Evolutionary conservation across 2,329 filamentous ascomycete genomes (phyloP), one percentile per base, ranked within the genome.

Genomic region (Colletotrichum tofieldiae): DNA sequence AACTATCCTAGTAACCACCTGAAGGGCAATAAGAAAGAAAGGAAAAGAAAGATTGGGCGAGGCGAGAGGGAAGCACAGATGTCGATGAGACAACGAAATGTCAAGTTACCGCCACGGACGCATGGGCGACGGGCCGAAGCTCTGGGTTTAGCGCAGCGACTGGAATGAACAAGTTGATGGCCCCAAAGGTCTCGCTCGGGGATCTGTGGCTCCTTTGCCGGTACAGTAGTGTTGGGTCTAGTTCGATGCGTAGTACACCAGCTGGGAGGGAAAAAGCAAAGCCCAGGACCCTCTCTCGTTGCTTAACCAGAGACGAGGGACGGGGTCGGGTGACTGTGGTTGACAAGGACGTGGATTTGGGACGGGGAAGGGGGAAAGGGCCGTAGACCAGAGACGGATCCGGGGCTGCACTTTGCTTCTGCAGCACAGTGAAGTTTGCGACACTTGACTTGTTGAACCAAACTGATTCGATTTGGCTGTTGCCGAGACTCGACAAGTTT

Each of bases 31-130:
- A 72, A 66, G 61, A 64, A 64, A 63, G 52, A 54, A 70, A 72
- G 65, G 66, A 65, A 72, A 72, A 69, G 70, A 70, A 60, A 65
- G 70, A 72, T 72, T 72, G 70, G 70, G 60, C 70, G 70, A 72
- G 59, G 39, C 54, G 59, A 72, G 65, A 58, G 67, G 67, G 41
- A 65, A 70, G 70, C 65, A 72, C 59, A 65, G 65, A 65, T 72
- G 52, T 60, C 37, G 60, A 65, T 70, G 70, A 72, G 70, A 72
- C 70, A 72, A 65, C 70, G 59, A 72, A 47, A 72, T 72, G 70
- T 72, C 70, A 72, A 52, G 70, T 72, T 69, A 64, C 70, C 70
- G 70, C 66, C 60, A 49, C 70, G 60, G 65, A 58, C 66, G 60
- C 70, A 72, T 72, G 65, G 54, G 47, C 65, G 70, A 35, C 59